These are phyloP conservation scores for Aspergillus panamensis DNA, from an alignment of 495 filamentous ascomycete genomes.

Conservation along the genomic window DNA sequence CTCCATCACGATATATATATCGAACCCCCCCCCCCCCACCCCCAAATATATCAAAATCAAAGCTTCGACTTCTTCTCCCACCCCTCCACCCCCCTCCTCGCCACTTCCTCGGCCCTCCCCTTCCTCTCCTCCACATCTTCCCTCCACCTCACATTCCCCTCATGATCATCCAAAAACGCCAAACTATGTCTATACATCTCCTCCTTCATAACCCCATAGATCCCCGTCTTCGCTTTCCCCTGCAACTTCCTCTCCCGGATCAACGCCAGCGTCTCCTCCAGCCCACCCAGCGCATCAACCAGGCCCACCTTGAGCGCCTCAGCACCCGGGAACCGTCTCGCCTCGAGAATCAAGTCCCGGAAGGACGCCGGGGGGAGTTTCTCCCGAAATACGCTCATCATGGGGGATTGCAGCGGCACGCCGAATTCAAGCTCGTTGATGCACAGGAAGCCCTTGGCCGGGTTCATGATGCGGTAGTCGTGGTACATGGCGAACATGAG, in stretches of 20 bases:
- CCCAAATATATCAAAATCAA: conserved; percentile 27
- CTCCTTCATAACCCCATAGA: conserved; percentile 64
- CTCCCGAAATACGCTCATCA: conserved; percentile 68
- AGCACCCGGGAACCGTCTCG: conserved; percentile 56
- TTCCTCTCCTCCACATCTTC: conserved; percentile 35
- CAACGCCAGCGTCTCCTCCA: conserved; percentile 56
- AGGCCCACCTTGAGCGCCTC: conserved; percentile 61
- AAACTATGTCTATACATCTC: conserved; percentile 69
- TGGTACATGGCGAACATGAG: conserved; percentile 81
- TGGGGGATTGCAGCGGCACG: conserved; percentile 63
- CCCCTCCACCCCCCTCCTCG: conserved; percentile 28
- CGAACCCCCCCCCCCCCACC: too few relatives aligned
- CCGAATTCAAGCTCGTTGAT: conserved; percentile 78
- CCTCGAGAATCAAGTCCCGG: conserved; percentile 64
- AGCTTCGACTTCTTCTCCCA: conserved; percentile 49
- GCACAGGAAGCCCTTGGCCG: conserved; percentile 63
- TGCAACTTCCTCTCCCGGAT: conserved; percentile 53
- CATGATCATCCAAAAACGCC: conserved; percentile 46
- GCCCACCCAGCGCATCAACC: conserved; percentile 62
- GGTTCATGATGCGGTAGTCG: conserved; percentile 76
- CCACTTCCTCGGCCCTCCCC: conserved; percentile 22
- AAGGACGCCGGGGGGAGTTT: conserved; percentile 57
- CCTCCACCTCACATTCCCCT: conserved; percentile 44
- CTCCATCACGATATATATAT: too few relatives aligned
- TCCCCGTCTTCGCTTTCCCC: conserved; percentile 55